phyloP scores from a whole-genome alignment of 2,329 filamentous ascomycete species.

The Bipolaris victoriae region DNA sequence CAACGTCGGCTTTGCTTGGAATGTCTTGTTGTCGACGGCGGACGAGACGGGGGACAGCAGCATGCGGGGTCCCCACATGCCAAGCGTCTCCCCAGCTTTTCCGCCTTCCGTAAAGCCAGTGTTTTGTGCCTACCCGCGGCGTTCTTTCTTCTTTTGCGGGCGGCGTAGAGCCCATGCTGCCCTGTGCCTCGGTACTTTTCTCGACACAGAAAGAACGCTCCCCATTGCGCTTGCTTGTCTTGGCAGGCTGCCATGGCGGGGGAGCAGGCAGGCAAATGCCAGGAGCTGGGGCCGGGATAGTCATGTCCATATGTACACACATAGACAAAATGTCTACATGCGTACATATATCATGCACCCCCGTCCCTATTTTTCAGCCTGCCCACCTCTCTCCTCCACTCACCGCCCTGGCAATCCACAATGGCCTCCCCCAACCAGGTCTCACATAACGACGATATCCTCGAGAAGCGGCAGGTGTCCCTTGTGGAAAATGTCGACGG shows the following conservation, averaged over 20 bases:
- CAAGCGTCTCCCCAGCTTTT: slow-evolving; percentile 33
- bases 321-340: too few species aligned
- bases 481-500: slow-evolving; percentile 36
- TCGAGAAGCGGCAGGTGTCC: slow-evolving; percentile 31
- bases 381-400: slow-evolving; percentile 5
- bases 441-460: slow-evolving; percentile 30
- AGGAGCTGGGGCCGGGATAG: slow-evolving; percentile 2
- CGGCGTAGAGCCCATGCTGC: slow-evolving; percentile 1
- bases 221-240: background rate
- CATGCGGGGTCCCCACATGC: slow-evolving; percentile 40
- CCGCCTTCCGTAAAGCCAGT: slow-evolving; percentile 11
- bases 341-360: slow-evolving; percentile 6
- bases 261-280: background rate
- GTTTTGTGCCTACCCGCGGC: slow-evolving; percentile 17
- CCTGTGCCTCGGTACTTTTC: slow-evolving; percentile 37
- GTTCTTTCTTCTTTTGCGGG: slow-evolving; percentile 4
- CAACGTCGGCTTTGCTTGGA: slow-evolving; percentile 13
- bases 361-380: background rate
- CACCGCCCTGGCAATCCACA: slow-evolving; percentile 1
- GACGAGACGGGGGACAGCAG: slow-evolving; percentile 14
- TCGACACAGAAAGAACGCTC: background rate
- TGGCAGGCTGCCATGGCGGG: slow-evolving; percentile 20
- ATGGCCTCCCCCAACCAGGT: slow-evolving; percentile 14
- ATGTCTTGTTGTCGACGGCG: slow-evolving; percentile 23
- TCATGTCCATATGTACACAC: too few species aligned